Evolutionary conservation across 768 basidiomycete genomes (phyloP), one percentile per base, ranked within the genome.

Genomic region (Udeniomyces megalosporus): DNA sequence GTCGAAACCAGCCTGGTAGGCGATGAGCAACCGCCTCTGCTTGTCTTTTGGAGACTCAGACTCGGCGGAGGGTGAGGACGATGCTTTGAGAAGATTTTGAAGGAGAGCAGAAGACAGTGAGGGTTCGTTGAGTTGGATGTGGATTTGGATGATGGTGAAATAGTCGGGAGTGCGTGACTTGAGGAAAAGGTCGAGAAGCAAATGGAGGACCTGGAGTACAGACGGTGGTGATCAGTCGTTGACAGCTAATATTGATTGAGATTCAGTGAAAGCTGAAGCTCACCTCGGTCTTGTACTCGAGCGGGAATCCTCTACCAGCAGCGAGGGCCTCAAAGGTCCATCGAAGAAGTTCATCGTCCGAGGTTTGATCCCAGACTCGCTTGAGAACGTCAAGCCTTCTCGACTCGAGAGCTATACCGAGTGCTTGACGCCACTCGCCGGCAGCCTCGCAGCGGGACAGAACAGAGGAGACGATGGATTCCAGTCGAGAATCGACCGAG

Each of bases 1-100:
- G 74, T 97, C 95, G 71, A 97, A 97, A 0, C 87, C 90, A 71
- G 96, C 82, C 72, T 99, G 95, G 73, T 91, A 93, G 0, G 90
- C 91, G 28, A 93, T 76, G 12, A 90, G 76, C 45, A 80, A 80
- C 67, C 56, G 29, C 34, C 28, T 29, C 51, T 72, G 70, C 31
- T 69, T 68, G 28, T 67, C 48, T 38, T 69, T 49, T 42, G 24
- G 61, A 29, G 44, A 54, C 22, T 58, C 47, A 8, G 38, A 42
- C 38, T 42, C 17, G 38, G 38, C 38, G 38, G 8, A n/a, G n/a
- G n/a, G n/a, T 22, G 57, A 42, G 24, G 31, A 26, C 24, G 17
- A 81, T 65, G 79, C 78, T 4, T 80, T 79, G 15, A 90, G 79
- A 10, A 95, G 78, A 2, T 83, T 83, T 1, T 77, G 79, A 62